Percentiles rank a stretch among this genome's conserved stretches.
These are phyloP conservation scores for Perilla frutescens DNA, from an alignment of 257 asterid genomes.

Conservation along the genomic window DNA sequence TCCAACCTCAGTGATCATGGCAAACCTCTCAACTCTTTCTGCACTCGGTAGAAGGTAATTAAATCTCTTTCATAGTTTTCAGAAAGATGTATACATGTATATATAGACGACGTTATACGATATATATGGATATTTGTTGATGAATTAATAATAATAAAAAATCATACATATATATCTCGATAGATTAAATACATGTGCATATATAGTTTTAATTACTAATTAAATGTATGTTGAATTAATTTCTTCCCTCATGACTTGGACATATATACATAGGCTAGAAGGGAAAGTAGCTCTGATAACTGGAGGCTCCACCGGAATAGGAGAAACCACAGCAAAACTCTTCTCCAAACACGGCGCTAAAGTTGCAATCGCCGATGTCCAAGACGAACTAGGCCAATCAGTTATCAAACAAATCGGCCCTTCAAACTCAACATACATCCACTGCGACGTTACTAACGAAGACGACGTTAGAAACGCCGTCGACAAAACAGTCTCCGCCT, in stretches of 20 bases:
- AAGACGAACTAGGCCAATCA: constrained; percentile 51
- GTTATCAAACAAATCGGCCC: constrained; percentile 40
- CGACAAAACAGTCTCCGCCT: constrained; percentile 41
- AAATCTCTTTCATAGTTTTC: too few species aligned
- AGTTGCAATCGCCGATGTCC: constrained; percentile 59
- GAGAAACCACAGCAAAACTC: constrained; percentile 54
- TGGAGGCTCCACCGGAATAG: constrained; percentile 72
- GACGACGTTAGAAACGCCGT: constrained; percentile 48
- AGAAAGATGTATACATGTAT: too few species aligned
- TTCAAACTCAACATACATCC: constrained; percentile 45
- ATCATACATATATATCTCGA: too few species aligned
- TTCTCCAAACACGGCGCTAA: constrained; percentile 66
- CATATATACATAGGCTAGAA: constrained; percentile 44
- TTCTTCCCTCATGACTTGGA: too few species aligned
- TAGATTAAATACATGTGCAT: too few species aligned
- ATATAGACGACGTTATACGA: too few species aligned
- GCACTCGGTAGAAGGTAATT: constrained; percentile 8
- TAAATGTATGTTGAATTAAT: too few species aligned
- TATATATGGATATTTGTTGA: too few species aligned
- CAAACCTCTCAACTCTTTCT: constrained; percentile 6
- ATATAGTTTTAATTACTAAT: too few species aligned
- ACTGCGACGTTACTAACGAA: constrained; percentile 61
- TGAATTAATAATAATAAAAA: too few species aligned
- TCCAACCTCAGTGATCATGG: not conserved
- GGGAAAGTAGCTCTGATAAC: constrained; percentile 73